Evolutionary conservation across 2,329 filamentous ascomycete genomes (phyloP).

Genomic region (Fusarium tjaetaba): DNA sequence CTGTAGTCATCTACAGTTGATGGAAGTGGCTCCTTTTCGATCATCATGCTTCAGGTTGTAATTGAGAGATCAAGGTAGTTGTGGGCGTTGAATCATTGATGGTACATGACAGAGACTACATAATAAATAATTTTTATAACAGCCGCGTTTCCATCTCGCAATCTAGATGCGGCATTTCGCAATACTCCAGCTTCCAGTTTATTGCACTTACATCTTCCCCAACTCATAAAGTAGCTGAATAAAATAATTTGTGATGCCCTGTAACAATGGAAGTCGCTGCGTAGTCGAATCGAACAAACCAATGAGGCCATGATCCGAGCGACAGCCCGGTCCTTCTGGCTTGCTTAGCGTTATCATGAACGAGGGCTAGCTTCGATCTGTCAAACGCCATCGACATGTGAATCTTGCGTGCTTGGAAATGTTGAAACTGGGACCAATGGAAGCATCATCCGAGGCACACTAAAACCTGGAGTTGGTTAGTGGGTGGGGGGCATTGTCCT

Average conservation of each 20-base stretch:
- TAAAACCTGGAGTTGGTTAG: neutral
- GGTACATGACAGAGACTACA: neutral
- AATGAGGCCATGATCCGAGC: slow-evolving; percentile 3
- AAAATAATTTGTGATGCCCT: neutral
- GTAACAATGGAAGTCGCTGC: neutral
- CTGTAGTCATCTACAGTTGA: neutral
- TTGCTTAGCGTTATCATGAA: neutral
- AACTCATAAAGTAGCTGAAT: neutral
- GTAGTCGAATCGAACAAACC: neutral
- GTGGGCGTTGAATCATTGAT: too few species aligned
- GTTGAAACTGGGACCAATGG: neutral
- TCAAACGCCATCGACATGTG: neutral
- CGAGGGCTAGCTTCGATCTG: neutral
- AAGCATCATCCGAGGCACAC: neutral
- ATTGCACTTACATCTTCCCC: neutral
- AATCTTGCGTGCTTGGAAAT: slow-evolving; percentile 6
- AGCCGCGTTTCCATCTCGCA: neutral
- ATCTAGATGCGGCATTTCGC: neutral
- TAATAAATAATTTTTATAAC: neutral
- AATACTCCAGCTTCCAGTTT: neutral
- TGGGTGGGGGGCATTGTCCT: neutral
- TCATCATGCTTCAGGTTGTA: neutral
- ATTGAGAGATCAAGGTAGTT: neutral
- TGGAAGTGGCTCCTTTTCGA: neutral
- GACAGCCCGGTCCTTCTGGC: neutral